Percentiles rank a stretch among this genome's conserved stretches.
These are phyloP conservation scores for Populus hybrid DNA, from an alignment of 441 rosid genomes.

Conservation along the genomic window DNA sequence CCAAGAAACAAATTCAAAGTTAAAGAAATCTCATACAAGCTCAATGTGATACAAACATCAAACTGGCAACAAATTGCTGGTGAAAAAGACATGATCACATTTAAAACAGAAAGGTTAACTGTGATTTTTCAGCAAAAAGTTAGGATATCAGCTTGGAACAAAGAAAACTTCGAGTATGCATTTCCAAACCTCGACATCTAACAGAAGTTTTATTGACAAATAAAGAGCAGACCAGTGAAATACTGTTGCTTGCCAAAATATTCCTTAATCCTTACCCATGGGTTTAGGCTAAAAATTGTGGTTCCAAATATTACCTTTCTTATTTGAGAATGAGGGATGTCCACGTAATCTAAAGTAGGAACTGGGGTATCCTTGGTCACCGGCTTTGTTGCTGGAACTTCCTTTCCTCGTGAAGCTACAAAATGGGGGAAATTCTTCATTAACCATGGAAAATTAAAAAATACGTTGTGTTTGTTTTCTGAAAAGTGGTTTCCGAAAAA, in stretches of 20 bases:
- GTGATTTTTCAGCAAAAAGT: not conserved
- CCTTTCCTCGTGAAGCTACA: slow-evolving; percentile 73
- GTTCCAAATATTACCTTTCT: slow-evolving; percentile 56
- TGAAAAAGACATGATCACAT: not conserved
- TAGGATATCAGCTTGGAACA: not conserved
- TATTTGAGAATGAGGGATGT: slow-evolving; percentile 88
- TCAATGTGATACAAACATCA: not conserved
- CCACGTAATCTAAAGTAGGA: slow-evolving; percentile 69
- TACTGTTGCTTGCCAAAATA: not conserved
- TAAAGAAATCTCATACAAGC: not conserved
- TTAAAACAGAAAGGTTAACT: not conserved
- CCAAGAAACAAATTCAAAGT: not conserved
- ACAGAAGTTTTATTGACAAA: not conserved
- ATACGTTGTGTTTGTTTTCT: too few species aligned
- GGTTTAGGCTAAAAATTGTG: not conserved
- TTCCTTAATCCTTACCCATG: not conserved
- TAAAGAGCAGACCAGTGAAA: not conserved
- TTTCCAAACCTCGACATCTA: not conserved
- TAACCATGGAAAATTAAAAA: slow-evolving; percentile 5
- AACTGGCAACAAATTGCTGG: not conserved
- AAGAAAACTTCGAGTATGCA: not conserved
- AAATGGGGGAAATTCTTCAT: slow-evolving; percentile 18
- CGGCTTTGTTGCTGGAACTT: slow-evolving; percentile 49
- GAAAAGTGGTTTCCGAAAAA: too few species aligned
- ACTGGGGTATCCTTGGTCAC: slow-evolving; percentile 37